phyloP scores from a whole-genome alignment of 441 rosid genomes.

The Theobroma grandiflorum region DNA sequence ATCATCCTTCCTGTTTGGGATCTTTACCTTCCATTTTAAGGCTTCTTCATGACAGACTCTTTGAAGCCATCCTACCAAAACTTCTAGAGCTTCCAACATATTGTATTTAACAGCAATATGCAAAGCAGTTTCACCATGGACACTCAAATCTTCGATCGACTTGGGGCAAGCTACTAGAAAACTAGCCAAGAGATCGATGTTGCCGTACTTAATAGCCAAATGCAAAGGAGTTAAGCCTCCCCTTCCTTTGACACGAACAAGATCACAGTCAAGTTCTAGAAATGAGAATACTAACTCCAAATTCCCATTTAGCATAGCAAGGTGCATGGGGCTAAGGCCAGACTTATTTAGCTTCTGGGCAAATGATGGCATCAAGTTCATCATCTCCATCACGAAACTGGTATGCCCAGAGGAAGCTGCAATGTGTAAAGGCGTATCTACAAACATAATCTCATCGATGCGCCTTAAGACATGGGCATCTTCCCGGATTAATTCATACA shows the following conservation, averaged over 20 bases:
- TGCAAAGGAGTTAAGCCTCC: constrained; percentile 45
- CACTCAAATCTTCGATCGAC: constrained; percentile 35
- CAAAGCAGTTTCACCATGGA: constrained; percentile 39
- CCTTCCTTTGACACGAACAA: constrained; percentile 40
- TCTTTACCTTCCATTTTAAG: background rate
- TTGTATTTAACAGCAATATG: constrained; percentile 33
- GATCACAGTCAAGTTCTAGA: constrained; percentile 20
- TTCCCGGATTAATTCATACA: background rate
- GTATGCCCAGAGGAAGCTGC: constrained; percentile 38
- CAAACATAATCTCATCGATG: background rate
- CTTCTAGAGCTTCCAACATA: constrained; percentile 21
- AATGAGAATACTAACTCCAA: background rate
- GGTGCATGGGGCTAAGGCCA: constrained; percentile 10
- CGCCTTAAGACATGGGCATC: background rate
- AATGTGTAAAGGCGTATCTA: constrained; percentile 40
- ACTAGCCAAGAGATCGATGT: constrained; percentile 25
- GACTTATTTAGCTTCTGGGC: constrained; percentile 24
- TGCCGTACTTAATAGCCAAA: constrained; percentile 29
- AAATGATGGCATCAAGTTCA: constrained; percentile 41
- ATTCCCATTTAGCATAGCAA: background rate
- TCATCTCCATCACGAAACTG: constrained; percentile 40
- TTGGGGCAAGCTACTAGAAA: constrained; percentile 36
- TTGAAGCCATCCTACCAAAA: constrained; percentile 20
- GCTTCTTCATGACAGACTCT: constrained; percentile 17
- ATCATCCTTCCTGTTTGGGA: constrained; percentile 27